Evolutionary conservation across 148 eudicot species (phyloP).

Genomic region (Silene uniflora): DNA sequence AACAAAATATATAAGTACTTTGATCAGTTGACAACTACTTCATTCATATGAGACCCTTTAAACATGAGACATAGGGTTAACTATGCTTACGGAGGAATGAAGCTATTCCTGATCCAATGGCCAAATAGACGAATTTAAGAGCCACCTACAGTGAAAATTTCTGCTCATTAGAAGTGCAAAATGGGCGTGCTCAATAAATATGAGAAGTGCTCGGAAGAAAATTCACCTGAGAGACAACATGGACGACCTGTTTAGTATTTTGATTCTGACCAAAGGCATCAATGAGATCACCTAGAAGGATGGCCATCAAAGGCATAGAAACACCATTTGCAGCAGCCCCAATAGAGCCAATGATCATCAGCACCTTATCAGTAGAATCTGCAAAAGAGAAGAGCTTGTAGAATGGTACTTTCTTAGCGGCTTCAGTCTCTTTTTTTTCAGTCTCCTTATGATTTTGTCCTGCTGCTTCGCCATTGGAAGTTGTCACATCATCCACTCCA

Average conservation of each 20-base stretch:
- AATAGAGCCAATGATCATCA: conserved; percentile 57
- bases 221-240: conserved; percentile 45
- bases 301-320: conserved; percentile 49
- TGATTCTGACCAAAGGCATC: conserved; percentile 60
- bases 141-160: conserved; percentile 33
- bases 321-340: conserved; percentile 57
- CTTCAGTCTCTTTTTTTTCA: conserved; percentile 15
- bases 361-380: conserved; percentile 43
- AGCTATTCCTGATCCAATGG: conserved; percentile 44
- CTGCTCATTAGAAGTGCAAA: neutral
- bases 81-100: conserved; percentile 58
- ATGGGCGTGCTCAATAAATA: neutral
- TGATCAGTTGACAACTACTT: neutral
- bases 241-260: conserved; percentile 24
- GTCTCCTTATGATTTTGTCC: neutral
- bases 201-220: neutral
- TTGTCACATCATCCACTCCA: conserved; percentile 8
- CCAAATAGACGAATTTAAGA: conserved; percentile 54
- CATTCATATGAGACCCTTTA: neutral
- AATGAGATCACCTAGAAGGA: conserved; percentile 50
- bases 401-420: conserved; percentile 39
- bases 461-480: neutral
- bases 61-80: neutral
- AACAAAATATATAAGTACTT: neutral
- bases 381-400: conserved; percentile 59